A percentile compares a stretch with the other conserved stretches of the same genome.
Evolutionary conservation across 169 alveolate genomes (phyloP).

Genomic region (Plasmodium fragile): DNA sequence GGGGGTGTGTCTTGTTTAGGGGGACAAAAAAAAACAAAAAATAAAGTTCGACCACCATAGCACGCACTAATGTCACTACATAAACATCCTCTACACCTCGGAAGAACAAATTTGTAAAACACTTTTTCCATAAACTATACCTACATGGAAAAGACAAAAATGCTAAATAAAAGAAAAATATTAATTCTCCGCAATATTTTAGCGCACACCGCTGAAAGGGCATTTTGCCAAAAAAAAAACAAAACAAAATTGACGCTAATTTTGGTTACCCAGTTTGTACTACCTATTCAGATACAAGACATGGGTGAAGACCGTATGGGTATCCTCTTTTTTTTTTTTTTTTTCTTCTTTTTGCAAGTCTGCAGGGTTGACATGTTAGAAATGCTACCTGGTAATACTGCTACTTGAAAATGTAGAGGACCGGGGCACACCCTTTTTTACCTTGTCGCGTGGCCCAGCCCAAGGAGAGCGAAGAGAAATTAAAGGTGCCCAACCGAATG

Average conservation of each 20-base stretch:
- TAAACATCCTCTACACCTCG: background rate
- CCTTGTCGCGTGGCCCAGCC: background rate
- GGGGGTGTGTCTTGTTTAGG: background rate
- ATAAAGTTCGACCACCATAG: background rate
- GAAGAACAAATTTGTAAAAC: background rate
- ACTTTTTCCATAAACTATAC: background rate
- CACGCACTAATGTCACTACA: background rate
- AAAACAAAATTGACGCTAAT: background rate
- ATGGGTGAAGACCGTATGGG: background rate
- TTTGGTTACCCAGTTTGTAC: background rate
- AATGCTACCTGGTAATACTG: background rate
- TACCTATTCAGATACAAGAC: background rate
- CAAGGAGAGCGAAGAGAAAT: background rate
- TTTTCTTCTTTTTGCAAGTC: background rate
- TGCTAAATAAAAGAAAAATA: background rate
- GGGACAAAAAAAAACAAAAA: background rate
- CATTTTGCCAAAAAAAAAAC: background rate
- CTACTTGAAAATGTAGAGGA: background rate
- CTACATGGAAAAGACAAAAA: background rate
- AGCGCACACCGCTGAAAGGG: background rate
- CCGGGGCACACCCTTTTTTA: background rate
- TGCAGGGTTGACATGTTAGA: background rate
- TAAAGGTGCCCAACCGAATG: background rate
- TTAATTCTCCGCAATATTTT: background rate
- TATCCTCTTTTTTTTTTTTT: background rate